Base-by-base conservation (phyloP, 1,284 basidiomycete species). In the Tetrapyrgos nigripes region DNA sequence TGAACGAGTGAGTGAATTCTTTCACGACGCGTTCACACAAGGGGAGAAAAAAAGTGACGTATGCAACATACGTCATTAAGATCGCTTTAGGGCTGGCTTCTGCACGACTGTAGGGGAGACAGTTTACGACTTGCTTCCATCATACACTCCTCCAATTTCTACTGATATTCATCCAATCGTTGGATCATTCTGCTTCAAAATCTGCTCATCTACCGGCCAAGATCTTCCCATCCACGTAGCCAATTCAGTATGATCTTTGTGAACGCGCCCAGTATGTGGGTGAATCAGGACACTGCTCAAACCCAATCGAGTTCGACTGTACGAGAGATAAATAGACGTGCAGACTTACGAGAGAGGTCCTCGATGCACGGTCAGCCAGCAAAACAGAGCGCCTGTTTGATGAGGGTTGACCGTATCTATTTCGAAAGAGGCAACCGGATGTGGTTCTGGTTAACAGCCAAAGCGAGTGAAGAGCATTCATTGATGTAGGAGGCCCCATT, bases 381-480 rank as follows among this genome's bases (percentile, higher is more conserved):
- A 83, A 66, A 89, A 85, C 27, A 90, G 70, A 0, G 86, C 78
- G 1, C 88, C 88, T 1, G 86, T 87, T 64, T 90, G 83, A 60
- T 83, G 82, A 2, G 88, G 86, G 5, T 73, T 83, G 71, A 89
- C 89, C 3, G 83, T 83, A 68, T 89, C 87, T 47, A 89, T 81
- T 69, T 89, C 87, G 66, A 89, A 90, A 86, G 88, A 89, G 1
- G 87, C 81, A 2, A 81, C 80, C 0, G 88, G 85, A 63, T 88
- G 86, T 0, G 85, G 86, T 40, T 40, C 37, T 40, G 14, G 9
- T 8, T 5, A 40, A 40, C 17, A 11, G 17, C 13, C 14, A 17
- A 11, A 8, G 17, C 19, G 37, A 9, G 17, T 40, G 37, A 9
- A n/a, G 37, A 5, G 37, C 37, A 17, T 17, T 40, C 31, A 8